Evolutionary conservation across 2,329 filamentous ascomycete species (phyloP).

Genomic region (Pseudogymnoascus verrucosus): DNA sequence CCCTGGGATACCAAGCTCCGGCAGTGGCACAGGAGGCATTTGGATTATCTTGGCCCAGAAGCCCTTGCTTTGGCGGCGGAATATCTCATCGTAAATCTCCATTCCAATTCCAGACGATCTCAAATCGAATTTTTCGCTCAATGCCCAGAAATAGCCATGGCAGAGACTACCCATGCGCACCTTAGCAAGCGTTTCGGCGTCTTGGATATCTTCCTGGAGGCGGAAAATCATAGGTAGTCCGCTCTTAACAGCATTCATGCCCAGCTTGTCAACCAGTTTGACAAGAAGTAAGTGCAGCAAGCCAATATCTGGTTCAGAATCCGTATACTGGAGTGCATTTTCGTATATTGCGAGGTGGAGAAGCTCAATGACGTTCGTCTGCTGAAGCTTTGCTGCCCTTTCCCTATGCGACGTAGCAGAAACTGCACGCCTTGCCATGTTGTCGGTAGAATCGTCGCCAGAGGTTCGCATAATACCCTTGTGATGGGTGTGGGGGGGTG

Average conservation of each 20-base stretch:
- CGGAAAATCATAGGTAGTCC: constrained; percentile 84
- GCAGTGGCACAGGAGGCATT: constrained; percentile 58
- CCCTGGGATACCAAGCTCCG: constrained; percentile 51
- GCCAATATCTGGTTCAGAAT: constrained; percentile 66
- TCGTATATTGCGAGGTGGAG: constrained; percentile 88
- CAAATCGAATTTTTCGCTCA: constrained; percentile 71
- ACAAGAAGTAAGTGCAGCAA: constrained; percentile 70
- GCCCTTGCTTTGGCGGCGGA: constrained; percentile 61
- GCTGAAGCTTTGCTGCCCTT: constrained; percentile 17
- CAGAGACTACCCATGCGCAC: constrained; percentile 76
- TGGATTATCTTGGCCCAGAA: constrained; percentile 73
- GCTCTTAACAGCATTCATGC: constrained; percentile 70
- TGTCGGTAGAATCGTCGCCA: constrained; percentile 24
- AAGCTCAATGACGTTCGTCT: constrained; percentile 61
- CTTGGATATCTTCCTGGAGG: constrained; percentile 75
- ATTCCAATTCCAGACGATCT: constrained; percentile 61
- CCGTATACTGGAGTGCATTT: constrained; percentile 65
- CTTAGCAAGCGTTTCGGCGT: constrained; percentile 58
- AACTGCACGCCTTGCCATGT: constrained; percentile 47
- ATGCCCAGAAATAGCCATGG: constrained; percentile 79
- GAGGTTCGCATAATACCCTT: constrained; percentile 12
- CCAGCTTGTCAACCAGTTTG: constrained; percentile 66
- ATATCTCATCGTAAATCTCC: constrained; percentile 68
- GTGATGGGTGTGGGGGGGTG: constrained; percentile 28
- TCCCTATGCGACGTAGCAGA: constrained; percentile 53